Conservation (phyloP, 164 flowering plant species). For the Tetracentron sinense region DNA sequence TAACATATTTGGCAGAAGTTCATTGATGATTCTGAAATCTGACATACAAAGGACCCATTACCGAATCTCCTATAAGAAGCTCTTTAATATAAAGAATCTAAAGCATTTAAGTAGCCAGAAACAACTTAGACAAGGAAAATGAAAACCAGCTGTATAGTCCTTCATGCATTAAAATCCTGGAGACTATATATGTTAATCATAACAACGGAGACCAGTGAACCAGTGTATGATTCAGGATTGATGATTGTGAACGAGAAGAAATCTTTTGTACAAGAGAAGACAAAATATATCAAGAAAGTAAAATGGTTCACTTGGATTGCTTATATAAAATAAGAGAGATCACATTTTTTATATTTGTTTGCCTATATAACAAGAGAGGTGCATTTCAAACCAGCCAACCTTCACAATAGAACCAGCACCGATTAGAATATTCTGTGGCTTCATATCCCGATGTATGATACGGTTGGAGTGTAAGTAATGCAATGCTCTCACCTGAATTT, state of each 20-base stretch:
- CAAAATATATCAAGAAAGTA: background rate
- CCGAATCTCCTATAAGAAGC: too few species aligned
- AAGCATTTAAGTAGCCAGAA: background rate
- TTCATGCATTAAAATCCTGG: background rate
- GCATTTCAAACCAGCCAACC: slow-evolving; percentile 33
- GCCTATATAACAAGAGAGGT: too few species aligned
- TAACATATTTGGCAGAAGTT: background rate
- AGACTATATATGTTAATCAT: background rate
- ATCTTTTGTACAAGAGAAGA: background rate
- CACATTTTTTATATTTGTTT: too few species aligned
- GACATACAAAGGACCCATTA: background rate
- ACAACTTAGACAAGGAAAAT: background rate
- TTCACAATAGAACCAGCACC: slow-evolving; percentile 87
- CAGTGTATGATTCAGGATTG: background rate
- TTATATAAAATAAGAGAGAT: background rate
- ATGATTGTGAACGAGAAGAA: background rate
- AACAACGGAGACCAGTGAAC: background rate
- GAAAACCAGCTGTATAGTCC: background rate
- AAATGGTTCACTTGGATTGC: background rate
- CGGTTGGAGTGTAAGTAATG: slow-evolving; percentile 95
- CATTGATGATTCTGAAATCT: background rate
- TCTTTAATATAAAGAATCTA: too few species aligned
- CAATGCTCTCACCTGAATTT: slow-evolving; percentile 82
- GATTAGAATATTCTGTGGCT: slow-evolving; percentile 96
- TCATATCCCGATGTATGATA: slow-evolving; percentile 98